Conservation (phyloP, 2,329 filamentous ascomycete species). For the Ophiostoma sp. region DNA sequence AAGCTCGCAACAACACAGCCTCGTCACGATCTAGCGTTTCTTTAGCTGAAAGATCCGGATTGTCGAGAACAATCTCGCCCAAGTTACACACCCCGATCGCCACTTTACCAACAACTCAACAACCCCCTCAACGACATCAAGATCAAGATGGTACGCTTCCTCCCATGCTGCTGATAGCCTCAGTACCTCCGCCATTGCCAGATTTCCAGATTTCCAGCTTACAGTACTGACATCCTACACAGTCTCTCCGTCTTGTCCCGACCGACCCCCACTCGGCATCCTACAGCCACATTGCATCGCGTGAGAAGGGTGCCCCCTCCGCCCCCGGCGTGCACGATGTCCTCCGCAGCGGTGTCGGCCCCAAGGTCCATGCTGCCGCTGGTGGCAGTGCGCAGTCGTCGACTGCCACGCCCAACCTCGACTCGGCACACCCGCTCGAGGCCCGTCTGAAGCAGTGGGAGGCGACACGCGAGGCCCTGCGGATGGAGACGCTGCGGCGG, state of each 20-base stretch:
- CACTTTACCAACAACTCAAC: not conserved
- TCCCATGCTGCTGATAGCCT: not conserved
- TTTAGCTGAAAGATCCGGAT: not conserved
- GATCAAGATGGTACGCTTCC: not conserved
- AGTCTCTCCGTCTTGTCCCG: slow-evolving; percentile 90
- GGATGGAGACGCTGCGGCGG: slow-evolving; percentile 82
- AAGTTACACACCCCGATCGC: not conserved
- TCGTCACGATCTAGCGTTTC: not conserved
- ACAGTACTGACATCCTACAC: slow-evolving; percentile 24
- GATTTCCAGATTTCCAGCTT: not conserved
- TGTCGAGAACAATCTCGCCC: not conserved
- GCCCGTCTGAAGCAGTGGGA: slow-evolving; percentile 85
- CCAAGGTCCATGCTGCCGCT: slow-evolving; percentile 46
- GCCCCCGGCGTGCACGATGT: slow-evolving; percentile 91
- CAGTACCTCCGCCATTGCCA: not conserved
- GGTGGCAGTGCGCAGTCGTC: slow-evolving; percentile 41
- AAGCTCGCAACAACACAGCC: not conserved
- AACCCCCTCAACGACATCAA: not conserved
- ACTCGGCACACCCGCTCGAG: slow-evolving; percentile 83
- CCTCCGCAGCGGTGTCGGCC: slow-evolving; percentile 75
- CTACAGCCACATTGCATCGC: slow-evolving; percentile 54
- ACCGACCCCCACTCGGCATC: slow-evolving; percentile 58
- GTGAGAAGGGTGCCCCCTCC: slow-evolving; percentile 71
- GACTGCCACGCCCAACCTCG: slow-evolving; percentile 43
- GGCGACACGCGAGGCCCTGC: slow-evolving; percentile 76